These are phyloP conservation scores for Xylaria palmicola DNA, from an alignment of 495 filamentous ascomycete genomes.

Conservation along the genomic window DNA sequence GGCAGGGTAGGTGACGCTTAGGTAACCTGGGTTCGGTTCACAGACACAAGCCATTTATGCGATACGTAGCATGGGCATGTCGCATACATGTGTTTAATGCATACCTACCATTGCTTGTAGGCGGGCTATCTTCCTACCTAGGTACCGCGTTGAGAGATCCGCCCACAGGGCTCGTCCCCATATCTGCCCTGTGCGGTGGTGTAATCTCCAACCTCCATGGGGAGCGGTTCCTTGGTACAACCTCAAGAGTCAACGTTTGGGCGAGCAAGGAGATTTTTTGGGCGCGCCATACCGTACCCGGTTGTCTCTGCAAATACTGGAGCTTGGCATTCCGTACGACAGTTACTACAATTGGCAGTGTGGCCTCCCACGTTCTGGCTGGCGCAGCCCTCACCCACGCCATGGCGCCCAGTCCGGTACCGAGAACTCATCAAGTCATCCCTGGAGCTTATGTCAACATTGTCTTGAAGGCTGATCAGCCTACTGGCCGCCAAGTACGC, in stretches of 20 bases:
- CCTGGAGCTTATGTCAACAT: slow-evolving; percentile 64
- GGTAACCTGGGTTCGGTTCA: too few relatives aligned
- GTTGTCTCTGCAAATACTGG: not conserved
- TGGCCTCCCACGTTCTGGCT: not conserved
- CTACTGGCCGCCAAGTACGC: slow-evolving; percentile 63
- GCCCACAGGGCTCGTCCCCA: not conserved
- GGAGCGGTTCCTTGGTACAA: not conserved
- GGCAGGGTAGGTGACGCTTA: too few relatives aligned
- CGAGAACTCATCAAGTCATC: slow-evolving; percentile 49
- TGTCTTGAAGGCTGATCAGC: slow-evolving; percentile 68
- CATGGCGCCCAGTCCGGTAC: slow-evolving; percentile 35
- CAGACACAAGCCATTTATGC: too few relatives aligned
- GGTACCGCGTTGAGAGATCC: too few relatives aligned
- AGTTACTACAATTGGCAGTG: not conserved
- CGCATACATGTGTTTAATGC: too few relatives aligned
- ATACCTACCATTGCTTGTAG: too few relatives aligned
- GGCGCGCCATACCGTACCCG: not conserved
- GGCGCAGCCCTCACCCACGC: not conserved
- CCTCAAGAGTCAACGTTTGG: not conserved
- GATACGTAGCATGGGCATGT: too few relatives aligned
- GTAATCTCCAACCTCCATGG: not conserved
- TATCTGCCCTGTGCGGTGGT: not conserved
- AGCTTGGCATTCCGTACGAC: not conserved
- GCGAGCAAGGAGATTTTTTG: not conserved
- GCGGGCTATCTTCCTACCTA: too few relatives aligned